Evolutionary conservation across 1,139 yeast genomes (phyloP), one percentile per base, ranked within the genome.

Genomic region (Candida gigantensis): DNA sequence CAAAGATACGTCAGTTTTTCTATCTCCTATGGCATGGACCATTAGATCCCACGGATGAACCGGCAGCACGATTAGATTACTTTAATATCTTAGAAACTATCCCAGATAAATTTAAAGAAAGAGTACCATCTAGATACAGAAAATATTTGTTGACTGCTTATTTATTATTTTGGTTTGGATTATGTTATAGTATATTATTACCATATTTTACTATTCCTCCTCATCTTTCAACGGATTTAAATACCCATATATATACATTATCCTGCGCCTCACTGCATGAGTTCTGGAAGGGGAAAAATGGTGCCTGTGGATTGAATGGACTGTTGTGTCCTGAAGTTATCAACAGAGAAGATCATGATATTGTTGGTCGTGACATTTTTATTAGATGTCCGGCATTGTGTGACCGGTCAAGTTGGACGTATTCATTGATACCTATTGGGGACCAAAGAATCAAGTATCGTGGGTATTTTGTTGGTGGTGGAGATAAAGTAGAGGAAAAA

Each of bases 301-400:
- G 77, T 3, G 72, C 66, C 1, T 90, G 97, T 66, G 97, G 97
- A 0, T 49, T 84, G 6, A 66, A 83, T 49, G 96, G 82, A 2
- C 60, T 65, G 14, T 48, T 62, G 6, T 90, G 97, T 60, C 76
- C 78, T 7, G 54, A 53, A 2, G 32, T 43, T 24, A 15, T 23
- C n/a, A 34, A 32, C 2, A 35, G 34, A 5, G 28, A 28, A 7
- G 16, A 17, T 8, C 33, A 34, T 8, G 34, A 29, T 8, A 28
- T 26, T 9, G 21, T 19, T 3, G 57, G 54, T 9, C 52, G 69
- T 24, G 82, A 81, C 29, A 68, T 83, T 14, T 58, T 74, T 8
- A 73, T 90, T 51, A 69, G 89, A 47, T 90, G 97, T 58, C 96
- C 97, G 0, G 95, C 97, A 0, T 67, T 89, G 26, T 90, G 97